Conservation (phyloP, 2,329 filamentous ascomycete genomes). For the Nothophaeocryptopus gaeumannii region DNA sequence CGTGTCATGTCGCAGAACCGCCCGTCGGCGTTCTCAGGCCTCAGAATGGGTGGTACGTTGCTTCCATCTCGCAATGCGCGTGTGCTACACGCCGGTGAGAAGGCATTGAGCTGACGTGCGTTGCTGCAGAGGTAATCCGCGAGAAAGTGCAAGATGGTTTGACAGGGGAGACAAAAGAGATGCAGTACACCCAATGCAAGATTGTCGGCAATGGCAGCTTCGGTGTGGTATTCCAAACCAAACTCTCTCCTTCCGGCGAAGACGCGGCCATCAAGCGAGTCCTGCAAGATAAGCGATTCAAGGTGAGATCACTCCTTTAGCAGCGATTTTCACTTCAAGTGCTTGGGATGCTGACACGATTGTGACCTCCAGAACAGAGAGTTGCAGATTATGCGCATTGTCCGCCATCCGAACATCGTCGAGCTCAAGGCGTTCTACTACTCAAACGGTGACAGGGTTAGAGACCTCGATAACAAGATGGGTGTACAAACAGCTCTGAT, state of each 20-base stretch:
- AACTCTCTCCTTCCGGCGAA: slow-evolving; percentile 94
- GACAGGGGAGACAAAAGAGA: slow-evolving; percentile 91
- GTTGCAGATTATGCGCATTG: slow-evolving; percentile 99
- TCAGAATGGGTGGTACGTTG: slow-evolving; percentile 95
- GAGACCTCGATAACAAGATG: slow-evolving; percentile 36
- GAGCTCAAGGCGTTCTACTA: slow-evolving; percentile 99
- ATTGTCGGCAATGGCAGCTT: slow-evolving; percentile 99
- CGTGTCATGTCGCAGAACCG: slow-evolving; percentile 80
- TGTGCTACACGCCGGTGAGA: neutral
- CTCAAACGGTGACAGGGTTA: slow-evolving; percentile 94
- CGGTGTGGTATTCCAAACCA: slow-evolving; percentile 98
- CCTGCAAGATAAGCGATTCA: slow-evolving; percentile 98
- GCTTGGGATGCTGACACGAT: slow-evolving; percentile 28
- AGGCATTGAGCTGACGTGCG: slow-evolving; percentile 36
- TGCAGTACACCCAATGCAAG: slow-evolving; percentile 99
- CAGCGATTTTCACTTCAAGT: neutral
- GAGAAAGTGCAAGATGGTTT: slow-evolving; percentile 99
- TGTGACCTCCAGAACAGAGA: slow-evolving; percentile 75
- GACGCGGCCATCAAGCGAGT: slow-evolving; percentile 99
- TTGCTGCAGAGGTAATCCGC: slow-evolving; percentile 78
- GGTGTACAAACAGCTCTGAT: slow-evolving; percentile 38
- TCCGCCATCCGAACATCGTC: slow-evolving; percentile 97
- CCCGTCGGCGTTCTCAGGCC: slow-evolving; percentile 79
- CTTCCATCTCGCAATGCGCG: slow-evolving; percentile 14
- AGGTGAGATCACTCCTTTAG: slow-evolving; percentile 56